Base-by-base conservation (phyloP, 2,329 filamentous ascomycete species). In the Byssothecium circinans region DNA sequence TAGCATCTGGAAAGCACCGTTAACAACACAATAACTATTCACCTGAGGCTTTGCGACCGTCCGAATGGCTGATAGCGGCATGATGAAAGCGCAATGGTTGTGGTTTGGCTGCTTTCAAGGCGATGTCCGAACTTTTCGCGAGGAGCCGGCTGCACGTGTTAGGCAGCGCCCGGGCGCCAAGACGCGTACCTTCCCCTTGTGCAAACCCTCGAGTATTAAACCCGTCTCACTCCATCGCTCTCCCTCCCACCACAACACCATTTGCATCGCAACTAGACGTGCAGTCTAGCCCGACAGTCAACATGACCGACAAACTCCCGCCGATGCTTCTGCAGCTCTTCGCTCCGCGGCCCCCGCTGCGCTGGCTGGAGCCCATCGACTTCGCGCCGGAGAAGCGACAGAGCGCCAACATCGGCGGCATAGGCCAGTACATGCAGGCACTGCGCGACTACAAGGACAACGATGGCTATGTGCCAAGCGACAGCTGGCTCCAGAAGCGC, bases 281-380 rank as follows among this genome's bases (percentile, higher is more conserved):
- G 57, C 56, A 73, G 69, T 75, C 64, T 58, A 60, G 67, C 42
- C 27, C 42, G n/a, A 5, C 38, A 36, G 12, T 63, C 57, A 62
- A 43, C 62, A 99, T 97, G 94, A 97, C 94, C 41, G 92, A 96
- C 80, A 94, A 95, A 75, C 87, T 99, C 17, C 92, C 94, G 49
- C 89, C 88, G 46, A 92, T 95, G 70, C 82, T 97, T 50, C 81
- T 97, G 63, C 88, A 89, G 74, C 89, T 97, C 60, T 99, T 99
- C 77, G 89, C 92, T 75, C 89, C 94, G 69, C 89, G 94, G 50
- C 94, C 94, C 61, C 88, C 92, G 50, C 78, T 97, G 69, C 88
- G 91, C 73, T 97, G 89, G 81, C 84, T 96, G 51, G 87, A 88
- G 51, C 89, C 91, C 6, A 79, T 81, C 61, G 92, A 97, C 74